Conservation (phyloP, 805 yeast species). For the Metschnikowia kunwiensis region DNA sequence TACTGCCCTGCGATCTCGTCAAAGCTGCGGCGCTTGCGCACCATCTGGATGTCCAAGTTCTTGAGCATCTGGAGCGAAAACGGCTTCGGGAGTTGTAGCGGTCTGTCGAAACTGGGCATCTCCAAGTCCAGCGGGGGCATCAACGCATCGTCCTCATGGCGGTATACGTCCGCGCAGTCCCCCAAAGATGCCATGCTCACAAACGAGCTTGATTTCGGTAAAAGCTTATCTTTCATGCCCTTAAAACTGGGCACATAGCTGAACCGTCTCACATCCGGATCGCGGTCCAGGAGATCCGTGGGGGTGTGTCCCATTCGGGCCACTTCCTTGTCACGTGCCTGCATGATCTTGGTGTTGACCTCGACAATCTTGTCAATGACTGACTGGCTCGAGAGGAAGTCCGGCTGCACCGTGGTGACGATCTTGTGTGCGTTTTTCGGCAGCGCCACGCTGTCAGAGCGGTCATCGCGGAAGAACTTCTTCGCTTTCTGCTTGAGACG, state of each 20-base stretch:
- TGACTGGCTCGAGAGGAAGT: constrained; percentile 10
- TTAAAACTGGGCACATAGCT: constrained; percentile 7
- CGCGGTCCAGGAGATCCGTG: neutral
- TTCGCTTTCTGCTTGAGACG: constrained; percentile 5
- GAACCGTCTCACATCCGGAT: neutral
- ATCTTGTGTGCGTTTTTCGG: neutral
- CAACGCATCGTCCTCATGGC: neutral
- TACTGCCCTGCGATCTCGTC: constrained; percentile 29
- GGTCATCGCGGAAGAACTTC: constrained; percentile 10
- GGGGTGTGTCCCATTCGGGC: neutral
- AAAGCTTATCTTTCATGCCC: constrained; percentile 7
- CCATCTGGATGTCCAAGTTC: constrained; percentile 34
- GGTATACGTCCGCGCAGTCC: neutral
- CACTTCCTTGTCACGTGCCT: constrained; percentile 5
- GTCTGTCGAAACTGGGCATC: constrained; percentile 4
- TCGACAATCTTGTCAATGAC: constrained; percentile 16
- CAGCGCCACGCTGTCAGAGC: constrained; percentile 1
- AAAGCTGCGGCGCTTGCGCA: constrained; percentile 24
- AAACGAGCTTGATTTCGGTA: constrained; percentile 3
- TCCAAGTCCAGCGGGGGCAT: constrained; percentile 6
- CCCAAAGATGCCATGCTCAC: constrained; percentile 1
- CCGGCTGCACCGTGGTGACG: constrained; percentile 17
- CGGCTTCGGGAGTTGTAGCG: constrained; percentile 30
- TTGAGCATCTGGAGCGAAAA: constrained; percentile 32
- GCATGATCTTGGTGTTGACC: constrained; percentile 10